phyloP scores from a whole-genome alignment of 2,329 filamentous ascomycete genomes.

The Chalaropsis ovoidea region DNA sequence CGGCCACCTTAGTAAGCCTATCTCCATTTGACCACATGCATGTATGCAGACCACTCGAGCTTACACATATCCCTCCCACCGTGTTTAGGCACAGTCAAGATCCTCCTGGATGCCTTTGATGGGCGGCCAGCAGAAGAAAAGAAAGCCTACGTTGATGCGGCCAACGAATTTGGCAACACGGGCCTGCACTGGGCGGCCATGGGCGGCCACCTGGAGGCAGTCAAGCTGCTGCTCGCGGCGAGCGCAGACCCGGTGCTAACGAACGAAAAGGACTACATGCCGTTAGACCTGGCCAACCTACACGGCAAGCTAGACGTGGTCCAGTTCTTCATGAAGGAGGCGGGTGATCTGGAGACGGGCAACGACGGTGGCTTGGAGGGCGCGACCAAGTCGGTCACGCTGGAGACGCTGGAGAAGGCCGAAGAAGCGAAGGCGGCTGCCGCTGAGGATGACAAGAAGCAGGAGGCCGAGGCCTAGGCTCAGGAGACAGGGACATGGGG shows the following conservation, averaged over 20 bases:
- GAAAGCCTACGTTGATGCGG: constrained; percentile 51
- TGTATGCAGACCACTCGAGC: neutral
- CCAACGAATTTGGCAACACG: constrained; percentile 80
- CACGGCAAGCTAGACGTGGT: constrained; percentile 57
- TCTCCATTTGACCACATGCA: too few species aligned
- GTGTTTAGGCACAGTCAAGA: constrained; percentile 37
- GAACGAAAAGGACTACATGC: constrained; percentile 76
- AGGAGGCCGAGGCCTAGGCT: neutral
- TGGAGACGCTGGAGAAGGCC: constrained; percentile 24
- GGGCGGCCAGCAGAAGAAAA: constrained; percentile 34
- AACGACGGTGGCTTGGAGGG: constrained; percentile 31
- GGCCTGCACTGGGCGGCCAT: constrained; percentile 88
- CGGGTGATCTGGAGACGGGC: constrained; percentile 39
- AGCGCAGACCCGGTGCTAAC: constrained; percentile 68
- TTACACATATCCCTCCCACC: neutral
- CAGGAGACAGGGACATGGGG: neutral
- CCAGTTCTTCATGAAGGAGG: constrained; percentile 47
- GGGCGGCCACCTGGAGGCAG: constrained; percentile 72
- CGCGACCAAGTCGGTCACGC: constrained; percentile 29
- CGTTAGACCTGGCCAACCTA: constrained; percentile 62
- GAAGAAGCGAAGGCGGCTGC: constrained; percentile 16
- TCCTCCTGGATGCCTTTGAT: constrained; percentile 38
- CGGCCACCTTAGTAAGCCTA: constrained; percentile 59
- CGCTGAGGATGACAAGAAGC: neutral
- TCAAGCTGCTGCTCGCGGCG: constrained; percentile 59